Base-by-base conservation (phyloP, 371 early-diverging fungal genomes). In the Mucor mucedo region DNA sequence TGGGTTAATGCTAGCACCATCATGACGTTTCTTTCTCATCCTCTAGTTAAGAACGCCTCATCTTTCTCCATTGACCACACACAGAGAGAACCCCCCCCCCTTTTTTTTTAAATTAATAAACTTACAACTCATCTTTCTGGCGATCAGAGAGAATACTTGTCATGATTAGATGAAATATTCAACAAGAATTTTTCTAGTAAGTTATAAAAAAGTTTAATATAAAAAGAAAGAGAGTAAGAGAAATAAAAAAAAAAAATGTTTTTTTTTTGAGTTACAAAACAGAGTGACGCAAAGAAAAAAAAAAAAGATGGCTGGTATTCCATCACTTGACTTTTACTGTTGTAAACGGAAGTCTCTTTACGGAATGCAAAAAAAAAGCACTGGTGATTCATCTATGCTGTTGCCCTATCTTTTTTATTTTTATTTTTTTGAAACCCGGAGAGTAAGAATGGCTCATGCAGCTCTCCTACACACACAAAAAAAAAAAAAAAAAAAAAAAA, bases 121-220 rank as follows among this genome's bases (percentile, higher is more conserved):
- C 65, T 65, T 70, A 70, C 70, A 70, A 44, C 42, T 70, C 70
- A 55, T 70, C 70, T 55, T 65, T 70, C 65, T 70, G 70, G 33
- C 70, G 65, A 30, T 70, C 70, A 58, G 70, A 70, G 54, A 70
- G 62, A 54, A 70, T 70, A 48, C 65, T 64, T 11, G 65, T 60
- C 55, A 65, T 62, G 38, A 50, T 76, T 91, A 93, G 75, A 63
- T 65, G 32, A 16, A 40, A 47, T 35, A 38, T 35, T 14, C 7
- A 28, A 10, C 21, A 21, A 21, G 21, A 21, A 21, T 21, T 21
- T 21, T 21, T 21, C 21, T 21, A 21, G 21, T 21, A 21, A 21
- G 21, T 21, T 21, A 21, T 21, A 53, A 16, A 33, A 33, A 27
- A 4, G 5, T 39, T 21, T 44, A 41, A 2, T 30, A 45, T 4